Evolutionary conservation across 2,329 filamentous ascomycete species (phyloP), one percentile per base, ranked within the genome.

Genomic region (Microdochium trichocladiopsis): DNA sequence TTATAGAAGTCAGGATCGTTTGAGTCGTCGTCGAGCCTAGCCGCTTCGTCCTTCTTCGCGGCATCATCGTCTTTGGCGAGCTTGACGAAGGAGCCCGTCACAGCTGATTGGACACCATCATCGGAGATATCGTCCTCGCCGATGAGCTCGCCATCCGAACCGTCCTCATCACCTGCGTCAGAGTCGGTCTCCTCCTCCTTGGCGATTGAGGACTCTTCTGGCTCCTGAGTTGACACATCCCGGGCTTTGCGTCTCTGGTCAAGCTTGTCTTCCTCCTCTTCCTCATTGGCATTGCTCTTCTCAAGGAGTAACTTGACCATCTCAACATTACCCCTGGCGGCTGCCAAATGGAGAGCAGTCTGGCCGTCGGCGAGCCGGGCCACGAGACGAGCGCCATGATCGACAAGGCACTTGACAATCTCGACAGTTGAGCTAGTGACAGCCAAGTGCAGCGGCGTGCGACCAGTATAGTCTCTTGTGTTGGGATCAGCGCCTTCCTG

Each of bases 321-420:
- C 18, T 85, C 81, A 1, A 72, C 63, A 56, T 83, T 72, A 1
- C 90, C 90, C 22, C 86, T 78, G 47, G 83, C 78, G 18, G 88
- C 87, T 18, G 90, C 90, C 25, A 95, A 72, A 66, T 95, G 90
- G n/a, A 95, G 75, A 9, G 90, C 87, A 2, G 89, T 95, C 58
- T 82, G 80, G 3, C 90, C 90, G 65, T 94, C 90, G 0, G 87
- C 87, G 37, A 95, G 66, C 49, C 90, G 82, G 49, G 88, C 78
- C 23, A 90, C 80, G 23, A 95, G 70, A 16, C 89, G 81, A 31
- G 88, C 85, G 2, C 86, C 88, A 53, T 83, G 75, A 55, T 91
- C 79, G 24, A 95, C 81, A 1, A 95, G 75, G 48, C 73, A 78
- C 55, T 86, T 77, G 1, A 94, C 87, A 53, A 95, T 76, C 37